phyloP scores from a whole-genome alignment of 495 filamentous ascomycete species.

The Alectoria sarmentosa region DNA sequence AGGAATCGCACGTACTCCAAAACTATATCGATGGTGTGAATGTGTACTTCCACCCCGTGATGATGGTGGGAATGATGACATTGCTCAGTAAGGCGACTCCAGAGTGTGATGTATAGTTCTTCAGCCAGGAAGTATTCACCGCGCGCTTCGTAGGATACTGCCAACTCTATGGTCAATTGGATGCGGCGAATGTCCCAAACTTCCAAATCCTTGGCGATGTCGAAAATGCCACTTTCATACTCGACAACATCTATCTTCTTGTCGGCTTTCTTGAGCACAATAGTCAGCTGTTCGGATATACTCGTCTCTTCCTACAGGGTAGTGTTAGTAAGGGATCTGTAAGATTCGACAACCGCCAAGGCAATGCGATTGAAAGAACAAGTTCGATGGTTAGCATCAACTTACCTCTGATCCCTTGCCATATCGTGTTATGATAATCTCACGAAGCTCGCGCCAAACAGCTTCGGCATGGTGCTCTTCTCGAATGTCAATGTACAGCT shows the following conservation, averaged over 20 bases:
- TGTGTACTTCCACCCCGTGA: constrained; percentile 45
- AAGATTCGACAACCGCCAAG: not conserved
- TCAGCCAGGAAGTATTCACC: constrained; percentile 39
- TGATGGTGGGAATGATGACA: constrained; percentile 33
- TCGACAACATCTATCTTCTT: constrained; percentile 44
- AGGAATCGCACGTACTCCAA: constrained; percentile 52
- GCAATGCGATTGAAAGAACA: not conserved
- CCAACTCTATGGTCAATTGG: constrained; percentile 41
- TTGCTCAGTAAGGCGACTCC: constrained; percentile 37
- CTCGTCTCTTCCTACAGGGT: constrained; percentile 27
- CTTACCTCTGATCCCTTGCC: constrained; percentile 44
- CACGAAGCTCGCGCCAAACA: constrained; percentile 49
- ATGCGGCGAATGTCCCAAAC: constrained; percentile 47
- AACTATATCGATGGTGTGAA: constrained; percentile 50
- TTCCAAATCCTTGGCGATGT: constrained; percentile 43
- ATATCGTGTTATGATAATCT: constrained; percentile 45
- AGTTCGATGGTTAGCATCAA: not conserved
- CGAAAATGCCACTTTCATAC: constrained; percentile 43
- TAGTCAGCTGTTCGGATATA: constrained; percentile 43
- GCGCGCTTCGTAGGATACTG: constrained; percentile 40
- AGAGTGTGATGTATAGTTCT: constrained; percentile 39
- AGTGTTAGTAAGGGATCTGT: not conserved
- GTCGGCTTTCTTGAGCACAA: constrained; percentile 42
- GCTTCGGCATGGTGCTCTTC: constrained; percentile 44
- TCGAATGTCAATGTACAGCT: constrained; percentile 47